Base-by-base conservation (phyloP, 176 grass and related monocot species). In the Zea mays region DNA sequence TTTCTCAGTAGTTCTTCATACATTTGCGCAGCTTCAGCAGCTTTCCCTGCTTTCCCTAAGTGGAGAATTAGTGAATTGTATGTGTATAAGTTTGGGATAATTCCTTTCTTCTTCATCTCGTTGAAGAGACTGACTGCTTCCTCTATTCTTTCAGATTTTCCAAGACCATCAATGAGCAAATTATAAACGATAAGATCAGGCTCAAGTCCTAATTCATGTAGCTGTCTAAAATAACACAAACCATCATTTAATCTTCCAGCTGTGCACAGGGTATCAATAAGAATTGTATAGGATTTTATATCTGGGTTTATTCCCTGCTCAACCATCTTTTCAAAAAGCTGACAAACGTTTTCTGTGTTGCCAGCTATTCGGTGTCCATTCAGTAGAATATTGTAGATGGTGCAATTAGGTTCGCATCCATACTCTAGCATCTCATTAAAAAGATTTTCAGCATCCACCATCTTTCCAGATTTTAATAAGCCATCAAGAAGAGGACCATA, bases 401-500 rank as follows among this genome's bases (percentile, higher is more conserved):
- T 86, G 67, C 79, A 84, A 65, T 95, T 95, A 69, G 90, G 92
- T 79, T 85, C 83, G 77, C 96, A 95, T 16, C 91, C 87, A 49
- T 84, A 86, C 67, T 86, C 89, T 69, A 86, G 17, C 96, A 99
- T 99, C 81, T 94, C 89, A 63, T 78, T 71, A 59, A 92, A 90
- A 59, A 99, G 45, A 45, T 75, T 82, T 85, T 92, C 92, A 46
- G 96, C 92, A 20, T 99, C 85, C 61, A 86, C 76, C 57, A 89
- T 82, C 42, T 82, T 87, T 79, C 91, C 85, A 44, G 79, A 76
- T 83, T 99, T 91, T 34, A 99, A 77, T 46, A 95, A 86, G 3
- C 92, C 96, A 85, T 99, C 90, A 11, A 95, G 85, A 74, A 99
- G 86, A 69, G 96, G 96, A 65, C 96, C 96, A 44, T 95, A 99